Percentiles rank a stretch among this genome's conserved stretches.
These are phyloP conservation scores for Aegilops umbellulata DNA, from an alignment of 176 grass and related monocot species.

Conservation along the genomic window DNA sequence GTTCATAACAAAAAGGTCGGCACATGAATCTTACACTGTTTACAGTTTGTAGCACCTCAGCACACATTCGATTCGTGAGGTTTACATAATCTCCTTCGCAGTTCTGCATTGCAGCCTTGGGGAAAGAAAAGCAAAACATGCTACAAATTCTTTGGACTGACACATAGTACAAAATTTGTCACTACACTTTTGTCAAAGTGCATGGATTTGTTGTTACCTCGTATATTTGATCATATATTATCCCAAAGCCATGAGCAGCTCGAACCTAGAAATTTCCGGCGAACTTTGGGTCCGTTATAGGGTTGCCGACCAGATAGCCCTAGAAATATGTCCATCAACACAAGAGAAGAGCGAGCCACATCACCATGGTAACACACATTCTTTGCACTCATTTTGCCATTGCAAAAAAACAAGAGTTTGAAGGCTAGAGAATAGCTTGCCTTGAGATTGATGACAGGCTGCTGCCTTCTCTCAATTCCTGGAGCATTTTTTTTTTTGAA, in stretches of 20 bases:
- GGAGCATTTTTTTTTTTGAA: too few species aligned
- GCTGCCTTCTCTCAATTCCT: conserved; percentile 34
- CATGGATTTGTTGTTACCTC: not conserved
- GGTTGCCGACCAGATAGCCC: conserved; percentile 55
- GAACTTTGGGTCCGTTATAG: not conserved
- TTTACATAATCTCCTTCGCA: conserved; percentile 36
- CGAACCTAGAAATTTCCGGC: not conserved
- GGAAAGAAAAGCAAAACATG: not conserved
- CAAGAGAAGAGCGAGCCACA: not conserved
- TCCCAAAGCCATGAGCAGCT: too few species aligned
- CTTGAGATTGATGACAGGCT: conserved; percentile 41
- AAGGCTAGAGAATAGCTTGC: conserved; percentile 7
- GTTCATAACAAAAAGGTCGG: too few species aligned
- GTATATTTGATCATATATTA: too few species aligned
- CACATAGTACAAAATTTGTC: not conserved
- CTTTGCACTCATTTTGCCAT: not conserved
- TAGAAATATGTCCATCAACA: not conserved
- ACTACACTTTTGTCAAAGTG: not conserved
- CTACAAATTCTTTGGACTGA: not conserved
- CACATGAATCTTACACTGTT: too few species aligned
- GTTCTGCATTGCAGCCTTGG: conserved; percentile 10
- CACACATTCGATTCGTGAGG: conserved; percentile 5
- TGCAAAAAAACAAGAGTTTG: not conserved
- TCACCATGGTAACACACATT: not conserved
- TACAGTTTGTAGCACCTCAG: not conserved